Percentiles rank a stretch among this genome's conserved stretches.
Conservation (phyloP, 2,329 filamentous ascomycete species). For the Aspergillus jensenii region DNA sequence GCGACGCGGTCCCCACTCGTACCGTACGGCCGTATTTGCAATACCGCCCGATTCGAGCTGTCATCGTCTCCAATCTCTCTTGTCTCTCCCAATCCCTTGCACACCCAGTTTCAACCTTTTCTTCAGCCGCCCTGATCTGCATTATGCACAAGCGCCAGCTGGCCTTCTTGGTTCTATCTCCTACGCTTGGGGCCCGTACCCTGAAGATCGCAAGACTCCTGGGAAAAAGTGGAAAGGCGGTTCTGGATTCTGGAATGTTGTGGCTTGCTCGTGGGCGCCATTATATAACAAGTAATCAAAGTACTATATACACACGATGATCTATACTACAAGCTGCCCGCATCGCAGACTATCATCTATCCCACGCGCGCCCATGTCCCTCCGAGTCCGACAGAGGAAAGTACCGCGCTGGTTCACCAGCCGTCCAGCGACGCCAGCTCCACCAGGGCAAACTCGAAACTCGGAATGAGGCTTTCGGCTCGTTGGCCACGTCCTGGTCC, state of each 20-base stretch:
- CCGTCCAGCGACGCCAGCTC: slow-evolving; percentile 31
- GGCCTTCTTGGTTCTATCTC: not conserved
- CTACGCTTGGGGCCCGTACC: no score
- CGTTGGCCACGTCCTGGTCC: slow-evolving; percentile 16
- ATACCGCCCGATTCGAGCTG: not conserved
- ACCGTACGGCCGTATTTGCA: not conserved
- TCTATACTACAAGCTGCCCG: not conserved
- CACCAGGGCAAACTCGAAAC: slow-evolving; percentile 27
- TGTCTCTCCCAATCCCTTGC: not conserved
- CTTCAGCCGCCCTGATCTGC: not conserved
- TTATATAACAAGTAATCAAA: not conserved
- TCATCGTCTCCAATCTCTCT: not conserved
- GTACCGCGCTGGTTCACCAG: slow-evolving; percentile 20
- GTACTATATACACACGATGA: not conserved
- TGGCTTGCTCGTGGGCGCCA: not conserved
- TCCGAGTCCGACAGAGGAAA: slow-evolving; percentile 29
- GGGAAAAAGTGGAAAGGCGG: no score
- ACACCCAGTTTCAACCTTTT: not conserved
- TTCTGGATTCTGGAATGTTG: not conserved
- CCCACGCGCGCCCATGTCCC: not conserved
- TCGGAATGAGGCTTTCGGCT: slow-evolving; percentile 17
- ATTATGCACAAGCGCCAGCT: not conserved
- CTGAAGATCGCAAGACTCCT: no score
- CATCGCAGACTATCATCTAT: not conserved
- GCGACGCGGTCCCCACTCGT: slow-evolving; percentile 4